Conservation (phyloP, 257 asterid genomes). For the Cruciata laevipes region DNA sequence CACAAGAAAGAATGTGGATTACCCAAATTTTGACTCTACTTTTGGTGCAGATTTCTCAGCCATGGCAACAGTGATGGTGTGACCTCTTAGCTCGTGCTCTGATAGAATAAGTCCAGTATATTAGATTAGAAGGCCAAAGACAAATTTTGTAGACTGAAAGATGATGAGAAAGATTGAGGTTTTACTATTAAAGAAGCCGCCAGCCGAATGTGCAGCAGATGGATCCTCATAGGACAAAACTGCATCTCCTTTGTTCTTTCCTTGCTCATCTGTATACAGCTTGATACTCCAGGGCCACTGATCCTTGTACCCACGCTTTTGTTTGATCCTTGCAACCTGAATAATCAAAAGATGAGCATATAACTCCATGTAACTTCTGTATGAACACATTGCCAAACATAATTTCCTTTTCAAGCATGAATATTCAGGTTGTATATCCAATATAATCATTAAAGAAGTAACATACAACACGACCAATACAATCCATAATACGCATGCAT, state of each 20-base stretch:
- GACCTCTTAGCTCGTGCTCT: conserved; percentile 81
- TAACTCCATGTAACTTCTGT: background rate
- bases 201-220: conserved; percentile 98
- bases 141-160: conserved; percentile 3
- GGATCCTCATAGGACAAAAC: conserved; percentile 98
- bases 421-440: background rate
- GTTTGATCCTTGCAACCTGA: conserved; percentile 97
- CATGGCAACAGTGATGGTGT: conserved; percentile 78
- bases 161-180: conserved; percentile 8
- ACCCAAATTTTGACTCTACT: conserved; percentile 78
- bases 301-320: conserved; percentile 95
- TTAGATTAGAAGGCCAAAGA: background rate
- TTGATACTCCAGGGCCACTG: conserved; percentile 99
- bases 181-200: conserved; percentile 89
- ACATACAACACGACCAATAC: background rate
- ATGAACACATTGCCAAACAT: background rate
- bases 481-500: background rate
- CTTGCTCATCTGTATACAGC: conserved; percentile 86
- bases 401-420: background rate
- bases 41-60: conserved; percentile 98
- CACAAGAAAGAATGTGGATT: conserved; percentile 12
- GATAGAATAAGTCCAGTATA: conserved; percentile 10
- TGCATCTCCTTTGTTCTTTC: conserved; percentile 95
- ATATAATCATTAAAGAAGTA: too few species aligned
- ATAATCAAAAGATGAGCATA: background rate